These are phyloP conservation scores for Meyerozyma carpophila DNA, from an alignment of 1,139 yeast species.

Conservation along the genomic window DNA sequence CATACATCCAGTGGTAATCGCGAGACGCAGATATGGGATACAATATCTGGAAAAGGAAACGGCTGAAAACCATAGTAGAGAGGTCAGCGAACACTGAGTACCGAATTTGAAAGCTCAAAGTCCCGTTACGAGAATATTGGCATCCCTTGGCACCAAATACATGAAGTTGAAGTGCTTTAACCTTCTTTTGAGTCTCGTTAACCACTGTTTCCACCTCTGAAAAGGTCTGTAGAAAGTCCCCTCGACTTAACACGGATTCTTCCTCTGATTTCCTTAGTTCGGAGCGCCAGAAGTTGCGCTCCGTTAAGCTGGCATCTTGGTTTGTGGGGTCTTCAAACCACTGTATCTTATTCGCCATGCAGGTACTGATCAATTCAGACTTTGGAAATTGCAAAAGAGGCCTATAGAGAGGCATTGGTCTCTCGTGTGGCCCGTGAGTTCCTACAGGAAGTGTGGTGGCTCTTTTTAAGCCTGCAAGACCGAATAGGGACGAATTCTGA, in stretches of 20 bases:
- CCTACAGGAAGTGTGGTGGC: conserved; percentile 22
- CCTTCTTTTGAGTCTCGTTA: background rate
- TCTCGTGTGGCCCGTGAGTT: conserved; percentile 10
- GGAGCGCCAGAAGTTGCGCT: conserved; percentile 45
- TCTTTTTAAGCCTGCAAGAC: conserved; percentile 41
- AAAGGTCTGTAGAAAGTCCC: background rate
- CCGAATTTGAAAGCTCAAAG: conserved; percentile 5
- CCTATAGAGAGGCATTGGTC: conserved; percentile 28
- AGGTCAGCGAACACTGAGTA: conserved; percentile 4
- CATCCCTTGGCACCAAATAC: background rate
- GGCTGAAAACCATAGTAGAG: conserved; percentile 20
- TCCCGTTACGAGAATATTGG: conserved; percentile 6
- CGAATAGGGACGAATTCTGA: conserved; percentile 53
- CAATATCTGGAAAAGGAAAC: conserved; percentile 29
- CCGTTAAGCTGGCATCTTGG: conserved; percentile 45
- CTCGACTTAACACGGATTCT: background rate
- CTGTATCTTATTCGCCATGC: conserved; percentile 28
- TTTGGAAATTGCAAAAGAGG: conserved; percentile 53
- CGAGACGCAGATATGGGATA: conserved; percentile 33
- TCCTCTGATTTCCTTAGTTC: conserved; percentile 24
- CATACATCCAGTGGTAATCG: conserved; percentile 43
- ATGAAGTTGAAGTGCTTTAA: conserved; percentile 1
- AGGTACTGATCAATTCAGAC: conserved; percentile 39
- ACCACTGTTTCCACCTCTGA: conserved; percentile 6
- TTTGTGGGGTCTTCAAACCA: conserved; percentile 77